Conservation (phyloP, 306 rosid genomes). For the Trifolium subterraneum region DNA sequence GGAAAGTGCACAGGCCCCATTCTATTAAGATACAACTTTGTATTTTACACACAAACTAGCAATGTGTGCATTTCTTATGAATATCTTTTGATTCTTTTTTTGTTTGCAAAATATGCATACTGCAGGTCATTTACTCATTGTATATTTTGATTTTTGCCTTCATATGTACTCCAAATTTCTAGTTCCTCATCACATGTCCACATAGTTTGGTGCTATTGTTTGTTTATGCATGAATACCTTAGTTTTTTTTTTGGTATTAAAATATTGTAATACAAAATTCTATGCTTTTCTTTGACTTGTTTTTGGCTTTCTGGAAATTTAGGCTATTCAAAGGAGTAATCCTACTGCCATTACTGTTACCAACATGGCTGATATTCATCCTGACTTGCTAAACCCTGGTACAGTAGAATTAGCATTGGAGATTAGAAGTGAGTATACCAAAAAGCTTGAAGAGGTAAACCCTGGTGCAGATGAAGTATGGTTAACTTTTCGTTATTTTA, state of each 20-base stretch:
- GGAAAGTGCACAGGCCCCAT: not conserved
- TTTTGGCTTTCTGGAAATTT: slow-evolving; percentile 38
- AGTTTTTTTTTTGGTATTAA: slow-evolving; percentile 25
- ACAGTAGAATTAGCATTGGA: slow-evolving; percentile 77
- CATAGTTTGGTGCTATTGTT: slow-evolving; percentile 15
- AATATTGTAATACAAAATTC: slow-evolving; percentile 4
- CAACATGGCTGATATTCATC: slow-evolving; percentile 65
- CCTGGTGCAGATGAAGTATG: slow-evolving; percentile 32
- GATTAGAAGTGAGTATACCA: slow-evolving; percentile 77
- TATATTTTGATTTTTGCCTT: slow-evolving; percentile 30
- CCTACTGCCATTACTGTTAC: slow-evolving; percentile 50
- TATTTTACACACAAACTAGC: slow-evolving; percentile 15
- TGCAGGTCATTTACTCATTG: not conserved
- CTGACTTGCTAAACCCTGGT: slow-evolving; percentile 75
- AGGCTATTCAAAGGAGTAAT: slow-evolving; percentile 72
- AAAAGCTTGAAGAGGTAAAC: slow-evolving; percentile 86
- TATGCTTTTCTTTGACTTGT: slow-evolving; percentile 30
- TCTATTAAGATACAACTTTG: not conserved
- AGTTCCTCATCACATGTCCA: slow-evolving; percentile 5
- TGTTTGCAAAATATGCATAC: not conserved
- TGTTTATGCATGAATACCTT: slow-evolving; percentile 4
- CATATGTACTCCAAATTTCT: not conserved
- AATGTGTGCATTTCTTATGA: slow-evolving; percentile 26
- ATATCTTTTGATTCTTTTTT: not conserved
- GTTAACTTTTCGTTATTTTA: slow-evolving; percentile 7